These are phyloP conservation scores for Olyra latifolia DNA, from an alignment of 176 grass and related monocot genomes.

Conservation along the genomic window DNA sequence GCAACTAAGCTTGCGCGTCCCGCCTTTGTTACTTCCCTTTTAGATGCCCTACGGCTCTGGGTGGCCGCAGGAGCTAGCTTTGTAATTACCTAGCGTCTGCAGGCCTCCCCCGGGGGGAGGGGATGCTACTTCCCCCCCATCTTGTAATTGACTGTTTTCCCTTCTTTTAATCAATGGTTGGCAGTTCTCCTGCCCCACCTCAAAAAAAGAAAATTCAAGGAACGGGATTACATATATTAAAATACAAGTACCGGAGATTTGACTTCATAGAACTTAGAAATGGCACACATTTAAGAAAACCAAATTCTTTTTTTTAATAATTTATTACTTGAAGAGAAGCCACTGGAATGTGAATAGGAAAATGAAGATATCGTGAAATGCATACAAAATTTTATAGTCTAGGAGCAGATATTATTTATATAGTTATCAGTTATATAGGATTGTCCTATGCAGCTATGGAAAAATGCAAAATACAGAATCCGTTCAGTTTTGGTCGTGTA, in stretches of 20 bases:
- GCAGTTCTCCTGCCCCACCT: too few species aligned
- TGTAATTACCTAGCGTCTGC: too few species aligned
- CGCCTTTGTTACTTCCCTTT: too few species aligned
- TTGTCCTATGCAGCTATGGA: slow-evolving; percentile 1
- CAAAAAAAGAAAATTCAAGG: too few species aligned
- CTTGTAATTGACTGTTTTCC: too few species aligned
- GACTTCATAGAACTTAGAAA: neutral
- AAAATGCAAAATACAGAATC: neutral
- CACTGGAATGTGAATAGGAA: neutral
- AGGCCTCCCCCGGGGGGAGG: too few species aligned
- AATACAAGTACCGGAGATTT: neutral
- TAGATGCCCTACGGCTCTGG: too few species aligned
- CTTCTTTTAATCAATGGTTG: too few species aligned
- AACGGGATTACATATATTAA: neutral
- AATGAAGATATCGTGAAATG: neutral
- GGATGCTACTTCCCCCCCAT: too few species aligned
- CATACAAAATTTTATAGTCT: neutral
- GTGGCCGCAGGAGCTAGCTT: too few species aligned
- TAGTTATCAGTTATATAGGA: slow-evolving; percentile 23
- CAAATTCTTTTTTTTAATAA: neutral
- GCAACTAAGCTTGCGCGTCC: too few species aligned
- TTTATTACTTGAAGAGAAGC: neutral
- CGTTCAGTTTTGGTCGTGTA: slow-evolving; percentile 17
- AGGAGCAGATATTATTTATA: slow-evolving; percentile 14
- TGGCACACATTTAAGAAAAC: neutral